Base-by-base conservation (phyloP, 768 basidiomycete species). In the Thelephora ganbajun region DNA sequence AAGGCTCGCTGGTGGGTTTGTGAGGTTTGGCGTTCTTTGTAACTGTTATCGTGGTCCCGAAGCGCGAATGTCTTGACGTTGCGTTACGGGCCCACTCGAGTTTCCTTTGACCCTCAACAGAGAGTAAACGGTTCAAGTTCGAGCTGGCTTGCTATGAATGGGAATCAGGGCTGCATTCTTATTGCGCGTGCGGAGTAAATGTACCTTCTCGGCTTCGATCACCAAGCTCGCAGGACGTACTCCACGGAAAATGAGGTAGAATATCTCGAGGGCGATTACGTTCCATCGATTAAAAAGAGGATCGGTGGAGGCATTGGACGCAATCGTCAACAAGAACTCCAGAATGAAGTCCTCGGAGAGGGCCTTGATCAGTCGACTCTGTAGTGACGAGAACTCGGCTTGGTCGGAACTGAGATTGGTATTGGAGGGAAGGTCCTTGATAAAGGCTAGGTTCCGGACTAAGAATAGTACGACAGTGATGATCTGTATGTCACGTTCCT, bases 11-110 rank as follows among this genome's bases (percentile, higher is more conserved):
- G 35, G 57, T 4, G 9, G 26, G 9, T 30, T 30, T 30, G 26
- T 30, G 26, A 30, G 26, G 26, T 30, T 72, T 74, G 12, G 79
- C 61, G 50, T 80, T 83, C 37, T 85, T 68, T 52, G 72, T 76
- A 46, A 99, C 82, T 18, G 83, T 68, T 53, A 98, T 82, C 7
- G 93, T 98, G 2, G 96, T 98, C 1, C 96, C 96, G 63, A 99
- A 99, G 43, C 93, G 80, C 20, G 91, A 90, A 65, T 99, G 96
- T 30, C 96, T 76, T 18, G 90, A 86, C 45, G 80, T 64, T 4
- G 74, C 67, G 43, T 70, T 66, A 49, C 69, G 66, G 43, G 76
- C 69, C 20, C 73, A 60, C 47, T 77, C 70, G 33, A 72, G 70
- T 50, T 79, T 81, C 36, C 69, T 69, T 48, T 73, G 74, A 51